These are phyloP conservation scores for Parasitella parasitica DNA, from an alignment of 371 early-diverging fungal species.

Conservation along the genomic window DNA sequence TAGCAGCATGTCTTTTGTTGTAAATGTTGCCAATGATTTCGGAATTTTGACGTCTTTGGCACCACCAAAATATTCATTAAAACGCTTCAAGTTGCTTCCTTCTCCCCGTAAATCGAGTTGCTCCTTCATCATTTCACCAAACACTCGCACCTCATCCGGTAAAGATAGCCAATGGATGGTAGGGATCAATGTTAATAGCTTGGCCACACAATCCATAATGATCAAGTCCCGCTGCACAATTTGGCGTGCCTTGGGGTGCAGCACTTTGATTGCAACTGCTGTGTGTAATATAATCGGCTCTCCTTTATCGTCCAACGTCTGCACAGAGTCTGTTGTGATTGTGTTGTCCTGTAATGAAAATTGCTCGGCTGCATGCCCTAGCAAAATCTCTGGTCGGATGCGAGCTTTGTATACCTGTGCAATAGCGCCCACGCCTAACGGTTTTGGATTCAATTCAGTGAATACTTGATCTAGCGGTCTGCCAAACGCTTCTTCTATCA, in stretches of 20 bases:
- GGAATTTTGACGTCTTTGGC: constrained; percentile 69
- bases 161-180: constrained; percentile 81
- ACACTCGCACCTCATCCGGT: constrained; percentile 84
- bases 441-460: constrained; percentile 68
- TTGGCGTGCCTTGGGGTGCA: constrained; percentile 80
- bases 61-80: constrained; percentile 68
- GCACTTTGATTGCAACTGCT: constrained; percentile 89
- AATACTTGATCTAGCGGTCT: constrained; percentile 72
- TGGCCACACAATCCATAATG: constrained; percentile 74
- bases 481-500: constrained; percentile 66
- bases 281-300: constrained; percentile 45
- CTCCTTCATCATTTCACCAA: constrained; percentile 90
- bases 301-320: constrained; percentile 25
- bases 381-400: constrained; percentile 50
- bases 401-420: constrained; percentile 88
- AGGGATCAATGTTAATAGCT: constrained; percentile 68
- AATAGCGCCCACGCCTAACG: constrained; percentile 94
- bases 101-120: constrained; percentile 91
- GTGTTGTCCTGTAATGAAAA: constrained; percentile 26
- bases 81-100: constrained; percentile 70
- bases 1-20: constrained; percentile 72
- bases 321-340: constrained; percentile 36
- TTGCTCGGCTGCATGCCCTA: constrained; percentile 14
- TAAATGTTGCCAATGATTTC: constrained; percentile 58
- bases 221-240: constrained; percentile 77